Evolutionary conservation across 495 filamentous ascomycete genomes (phyloP), one percentile per base, ranked within the genome.

Genomic region (Jackrogersella minutella): DNA sequence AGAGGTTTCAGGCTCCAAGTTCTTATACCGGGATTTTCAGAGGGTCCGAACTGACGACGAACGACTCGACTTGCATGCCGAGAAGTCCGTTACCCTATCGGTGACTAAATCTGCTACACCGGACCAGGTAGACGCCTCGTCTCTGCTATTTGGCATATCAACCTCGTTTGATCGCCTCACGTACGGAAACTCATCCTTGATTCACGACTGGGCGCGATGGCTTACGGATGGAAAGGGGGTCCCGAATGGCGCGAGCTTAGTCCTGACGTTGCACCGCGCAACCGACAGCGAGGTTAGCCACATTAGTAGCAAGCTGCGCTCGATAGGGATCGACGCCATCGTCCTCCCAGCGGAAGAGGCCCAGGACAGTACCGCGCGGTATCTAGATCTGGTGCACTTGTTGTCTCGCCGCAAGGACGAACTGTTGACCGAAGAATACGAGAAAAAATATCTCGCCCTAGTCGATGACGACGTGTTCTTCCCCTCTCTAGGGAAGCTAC

Each of bases 71-170:
- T 37, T 67, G 11, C 19, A 49, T 22, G 62, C 52, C 5, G 52
- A 56, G 33, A 49, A 31, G 21, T 17, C 54, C 13, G 22, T 69
- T 5, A 52, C 46, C 33, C 10, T 69, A 37, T 49, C 70, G 3
- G 51, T 66, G 26, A 24, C 55, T 17, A 68, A 37, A 66, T 71
- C 57, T 21, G 44, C 46, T 56, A 73, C 14, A 53, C 46, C 57
- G 52, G 47, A 64, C 54, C 37, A 60, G 21, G 14, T 68, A 34
- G 81, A 86, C 65, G 85, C 82, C 6, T 86, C 85, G 4, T 71
- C 80, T 53, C 76, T 89, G 39, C 76, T 86, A 44, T 86, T 89
- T 62, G 86, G 84, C 40, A 81, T 86, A 11, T 82, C 85, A 0
- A 88, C 86, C 1, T 84, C 80, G n/a, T 73, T 83, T 28, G 74